A percentile compares a stretch with the other conserved stretches of the same genome.
Evolutionary conservation across 2,329 filamentous ascomycete species (phyloP).

Genomic region (Penicillium sp.): DNA sequence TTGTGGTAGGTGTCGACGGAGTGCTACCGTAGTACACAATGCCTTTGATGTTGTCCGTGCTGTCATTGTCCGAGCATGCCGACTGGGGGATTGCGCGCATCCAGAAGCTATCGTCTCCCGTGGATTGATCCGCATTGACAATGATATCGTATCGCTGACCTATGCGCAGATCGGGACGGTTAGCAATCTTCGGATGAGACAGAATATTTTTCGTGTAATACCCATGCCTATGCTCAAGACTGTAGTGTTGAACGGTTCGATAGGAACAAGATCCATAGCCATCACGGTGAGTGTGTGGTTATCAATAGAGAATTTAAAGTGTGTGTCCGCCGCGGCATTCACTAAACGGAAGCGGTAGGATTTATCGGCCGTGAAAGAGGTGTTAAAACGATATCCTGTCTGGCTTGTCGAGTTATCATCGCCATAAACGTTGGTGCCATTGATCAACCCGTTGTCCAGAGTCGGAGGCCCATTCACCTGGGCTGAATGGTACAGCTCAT

Average conservation of each 20-base stretch:
- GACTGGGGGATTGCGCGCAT: constrained; percentile 52
- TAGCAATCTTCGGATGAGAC: not conserved
- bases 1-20: constrained; percentile 23
- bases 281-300: constrained; percentile 64
- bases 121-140: constrained; percentile 33
- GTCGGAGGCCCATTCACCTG: constrained; percentile 27
- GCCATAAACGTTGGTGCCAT: constrained; percentile 44
- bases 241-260: constrained; percentile 58
- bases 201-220: constrained; percentile 8
- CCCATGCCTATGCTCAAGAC: constrained; percentile 53
- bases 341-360: constrained; percentile 36
- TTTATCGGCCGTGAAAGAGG: constrained; percentile 47
- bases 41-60: constrained; percentile 51
- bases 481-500: constrained; percentile 26
- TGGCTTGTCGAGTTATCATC: constrained; percentile 25
- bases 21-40: constrained; percentile 50
- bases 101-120: constrained; percentile 34
- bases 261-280: constrained; percentile 60
- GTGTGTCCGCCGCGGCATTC: constrained; percentile 33
- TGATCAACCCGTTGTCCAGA: constrained; percentile 54
- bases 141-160: constrained; percentile 48
- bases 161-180: constrained; percentile 7
- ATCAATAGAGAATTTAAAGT: constrained; percentile 52
- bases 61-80: constrained; percentile 48
- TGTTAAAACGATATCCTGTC: constrained; percentile 49